A percentile compares a stretch with the other conserved stretches of the same genome.
phyloP scores from a whole-genome alignment of 768 basidiomycete species.

The Mycena indigotica region DNA sequence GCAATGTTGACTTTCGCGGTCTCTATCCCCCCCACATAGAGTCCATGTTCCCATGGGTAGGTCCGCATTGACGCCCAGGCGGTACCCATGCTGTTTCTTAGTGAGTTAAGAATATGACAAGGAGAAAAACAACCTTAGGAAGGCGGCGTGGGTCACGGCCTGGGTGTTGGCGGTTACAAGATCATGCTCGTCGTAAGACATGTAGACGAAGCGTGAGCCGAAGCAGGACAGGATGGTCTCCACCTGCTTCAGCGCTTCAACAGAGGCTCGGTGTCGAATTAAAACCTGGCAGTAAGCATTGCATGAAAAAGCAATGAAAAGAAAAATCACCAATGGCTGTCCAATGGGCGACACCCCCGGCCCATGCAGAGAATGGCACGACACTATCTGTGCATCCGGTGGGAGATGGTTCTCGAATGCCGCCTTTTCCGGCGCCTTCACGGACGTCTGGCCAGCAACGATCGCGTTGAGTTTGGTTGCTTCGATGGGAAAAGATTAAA shows the following conservation, averaged over 20 bases:
- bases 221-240: constrained; percentile 82
- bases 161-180: constrained; percentile 97
- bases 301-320: neutral
- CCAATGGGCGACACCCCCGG: constrained; percentile 85
- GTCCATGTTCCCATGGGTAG: constrained; percentile 95
- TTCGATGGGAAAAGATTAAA: constrained; percentile 39
- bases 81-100: constrained; percentile 83
- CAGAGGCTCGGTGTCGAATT: constrained; percentile 81
- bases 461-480: constrained; percentile 92
- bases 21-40: constrained; percentile 96
- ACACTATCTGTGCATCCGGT: constrained; percentile 83
- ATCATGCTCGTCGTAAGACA: constrained; percentile 97
- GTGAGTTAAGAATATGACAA: neutral
- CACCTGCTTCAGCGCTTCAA: constrained; percentile 73
- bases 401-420: constrained; percentile 93
- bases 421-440: constrained; percentile 88
- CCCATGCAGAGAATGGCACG: constrained; percentile 93
- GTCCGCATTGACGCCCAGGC: constrained; percentile 79
- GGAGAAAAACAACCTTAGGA: constrained; percentile 69
- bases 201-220: constrained; percentile 83
- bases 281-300: constrained; percentile 59
- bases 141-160: constrained; percentile 97
- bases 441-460: constrained; percentile 94
- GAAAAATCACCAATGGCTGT: constrained; percentile 76
- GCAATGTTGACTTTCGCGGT: constrained; percentile 97